Evolutionary conservation across 2,329 filamentous ascomycete species (phyloP), one percentile per base, ranked within the genome.

Genomic region (Cladosporium cucumerinum): DNA sequence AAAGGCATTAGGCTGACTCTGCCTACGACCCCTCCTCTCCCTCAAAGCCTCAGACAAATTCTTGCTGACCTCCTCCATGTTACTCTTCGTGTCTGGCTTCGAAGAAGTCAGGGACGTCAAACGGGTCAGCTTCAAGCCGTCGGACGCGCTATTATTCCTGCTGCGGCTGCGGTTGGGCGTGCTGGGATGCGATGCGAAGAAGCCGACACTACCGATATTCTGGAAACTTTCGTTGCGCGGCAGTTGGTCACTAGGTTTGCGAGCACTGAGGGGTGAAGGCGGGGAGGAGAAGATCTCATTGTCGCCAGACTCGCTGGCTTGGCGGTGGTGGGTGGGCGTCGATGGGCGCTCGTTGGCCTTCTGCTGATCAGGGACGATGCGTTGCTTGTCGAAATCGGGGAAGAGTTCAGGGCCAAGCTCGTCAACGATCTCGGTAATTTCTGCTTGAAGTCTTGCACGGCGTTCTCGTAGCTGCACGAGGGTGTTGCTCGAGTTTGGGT

Each of bases 331-430:
- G 72, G 26, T 72, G 72, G 34, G 69, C 54, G 16, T 60, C 10
- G 32, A 10, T 10, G 74, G 71, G 54, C 69, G 65, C 64, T 70
- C 67, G 3, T 72, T 67, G 43, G 69, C 69, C 58, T 76, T 71
- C 10, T 66, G 69, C 11, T 66, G 69, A 68, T 88, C 86, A 3
- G 83, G 81, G 32, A 94, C 81, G 64, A 95, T 85, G 36, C 92
- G 86, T 14, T 86, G 85, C 67, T 88, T 85, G 72, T 95, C 91
- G 74, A 97, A 99, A 80, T 99, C 95, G n/a, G 93, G 89, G 80
- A 96, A 99, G 81, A 99, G 89, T 75, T 98, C 93, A 0, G 95
- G 95, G 0, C 95, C 95, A 14, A 99, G 87, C 21, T 91, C 92
- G 78, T 99, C 98, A 82, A 99, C 97, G 55, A 96, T 84, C 3